phyloP scores from a whole-genome alignment of 2,329 filamentous ascomycete genomes.

The Xylaria sp. region DNA sequence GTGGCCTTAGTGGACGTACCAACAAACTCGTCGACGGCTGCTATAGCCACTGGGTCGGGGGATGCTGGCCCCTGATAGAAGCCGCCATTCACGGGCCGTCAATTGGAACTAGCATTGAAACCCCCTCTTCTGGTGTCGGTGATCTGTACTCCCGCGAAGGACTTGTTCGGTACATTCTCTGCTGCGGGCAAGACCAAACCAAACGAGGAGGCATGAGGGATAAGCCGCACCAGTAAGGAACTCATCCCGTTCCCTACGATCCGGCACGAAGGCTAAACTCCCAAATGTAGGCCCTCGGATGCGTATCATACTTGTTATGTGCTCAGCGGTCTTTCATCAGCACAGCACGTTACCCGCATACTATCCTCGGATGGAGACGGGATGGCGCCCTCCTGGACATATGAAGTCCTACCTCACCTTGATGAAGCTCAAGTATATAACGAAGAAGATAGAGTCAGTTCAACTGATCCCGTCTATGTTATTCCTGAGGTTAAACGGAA shows the following conservation, averaged over 20 bases:
- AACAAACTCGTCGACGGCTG: slow-evolving; percentile 99
- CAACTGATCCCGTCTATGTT: slow-evolving; percentile 86
- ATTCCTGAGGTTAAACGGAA: slow-evolving; percentile 78
- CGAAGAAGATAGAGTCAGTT: slow-evolving; percentile 73
- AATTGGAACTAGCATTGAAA: slow-evolving; percentile 39
- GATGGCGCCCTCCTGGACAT: slow-evolving; percentile 55
- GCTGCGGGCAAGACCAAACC: slow-evolving; percentile 81
- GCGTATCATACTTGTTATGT: slow-evolving; percentile 95
- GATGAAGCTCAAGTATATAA: slow-evolving; percentile 74
- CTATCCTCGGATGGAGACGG: slow-evolving; percentile 53
- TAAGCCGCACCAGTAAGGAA: slow-evolving; percentile 86
- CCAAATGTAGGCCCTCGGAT: slow-evolving; percentile 72
- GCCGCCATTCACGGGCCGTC: slow-evolving; percentile 72
- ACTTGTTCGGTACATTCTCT: slow-evolving; percentile 87
- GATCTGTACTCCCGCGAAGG: slow-evolving; percentile 80
- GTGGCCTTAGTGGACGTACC: slow-evolving; percentile 90
- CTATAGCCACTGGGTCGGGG: slow-evolving; percentile 97
- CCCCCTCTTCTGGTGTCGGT: slow-evolving; percentile 42
- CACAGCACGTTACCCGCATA: slow-evolving; percentile 71
- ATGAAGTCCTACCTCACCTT: slow-evolving; percentile 59
- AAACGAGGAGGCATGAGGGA: slow-evolving; percentile 85
- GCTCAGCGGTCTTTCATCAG: slow-evolving; percentile 83
- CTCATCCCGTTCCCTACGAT: slow-evolving; percentile 23
- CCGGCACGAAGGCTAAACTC: slow-evolving; percentile 27
- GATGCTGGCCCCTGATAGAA: slow-evolving; percentile 92